These are phyloP conservation scores for Heliamphora exappendiculata DNA, from an alignment of 148 eudicot genomes.

Conservation along the genomic window DNA sequence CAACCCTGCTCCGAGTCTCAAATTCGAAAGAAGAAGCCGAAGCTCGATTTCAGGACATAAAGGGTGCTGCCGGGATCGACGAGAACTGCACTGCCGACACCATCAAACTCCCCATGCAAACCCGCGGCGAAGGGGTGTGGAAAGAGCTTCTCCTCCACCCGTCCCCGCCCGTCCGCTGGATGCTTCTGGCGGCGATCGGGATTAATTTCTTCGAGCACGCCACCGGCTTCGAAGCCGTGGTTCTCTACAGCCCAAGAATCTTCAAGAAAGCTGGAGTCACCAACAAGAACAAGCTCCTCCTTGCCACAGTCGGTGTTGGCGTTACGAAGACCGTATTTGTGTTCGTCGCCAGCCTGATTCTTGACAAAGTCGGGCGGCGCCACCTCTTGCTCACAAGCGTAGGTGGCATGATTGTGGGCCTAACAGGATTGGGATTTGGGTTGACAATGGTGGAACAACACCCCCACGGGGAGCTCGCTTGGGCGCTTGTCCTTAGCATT, in stretches of 20 bases:
- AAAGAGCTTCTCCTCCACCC: conserved; percentile 48
- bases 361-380: conserved; percentile 64
- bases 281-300: conserved; percentile 30
- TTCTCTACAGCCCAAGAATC: conserved; percentile 62
- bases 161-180: conserved; percentile 41
- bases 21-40: conserved; percentile 53
- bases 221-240: conserved; percentile 65
- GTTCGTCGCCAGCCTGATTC: conserved; percentile 26
- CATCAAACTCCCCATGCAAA: not conserved
- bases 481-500: conserved; percentile 53
- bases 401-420: conserved; percentile 34
- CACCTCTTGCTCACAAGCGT: conserved; percentile 44
- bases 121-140: conserved; percentile 32
- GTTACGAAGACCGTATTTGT: conserved; percentile 37
- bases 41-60: conserved; percentile 31
- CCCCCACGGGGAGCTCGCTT: conserved; percentile 17
- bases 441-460: conserved; percentile 34
- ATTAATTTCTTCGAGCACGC: conserved; percentile 85
- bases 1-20: conserved; percentile 26
- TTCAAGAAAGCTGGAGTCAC: conserved; percentile 60
- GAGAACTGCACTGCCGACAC: conserved; percentile 17
- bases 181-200: conserved; percentile 52
- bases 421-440: conserved; percentile 32
- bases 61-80: conserved; percentile 21
- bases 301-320: conserved; percentile 60